Evolutionary conservation across 2,329 filamentous ascomycete genomes (phyloP).

Genomic region (Sporothrix phasma): DNA sequence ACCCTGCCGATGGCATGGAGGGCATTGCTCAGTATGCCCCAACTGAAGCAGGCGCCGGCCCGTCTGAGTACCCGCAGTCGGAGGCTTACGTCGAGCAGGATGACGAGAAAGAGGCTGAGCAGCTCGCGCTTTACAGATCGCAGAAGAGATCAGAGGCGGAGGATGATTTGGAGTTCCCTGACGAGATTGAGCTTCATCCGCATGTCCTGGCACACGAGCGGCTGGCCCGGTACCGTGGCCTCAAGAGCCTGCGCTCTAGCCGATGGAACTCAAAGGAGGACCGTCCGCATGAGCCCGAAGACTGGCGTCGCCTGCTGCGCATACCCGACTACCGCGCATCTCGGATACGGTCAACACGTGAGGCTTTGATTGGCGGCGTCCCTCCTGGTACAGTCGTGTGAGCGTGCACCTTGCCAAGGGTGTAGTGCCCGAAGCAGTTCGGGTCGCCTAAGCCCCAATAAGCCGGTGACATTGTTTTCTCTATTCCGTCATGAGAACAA

Average conservation of each 20-base stretch:
- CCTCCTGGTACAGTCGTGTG: constrained; percentile 73
- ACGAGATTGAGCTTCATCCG: constrained; percentile 91
- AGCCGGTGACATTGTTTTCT: constrained; percentile 69
- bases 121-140: constrained; percentile 71
- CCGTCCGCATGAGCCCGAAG: constrained; percentile 72
- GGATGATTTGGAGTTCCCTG: constrained; percentile 90
- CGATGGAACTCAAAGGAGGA: constrained; percentile 87
- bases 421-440: constrained; percentile 28
- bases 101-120: constrained; percentile 66
- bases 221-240: constrained; percentile 73
- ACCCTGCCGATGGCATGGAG: constrained; percentile 62
- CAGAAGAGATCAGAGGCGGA: constrained; percentile 74
- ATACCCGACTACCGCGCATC: constrained; percentile 84
- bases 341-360: constrained; percentile 63
- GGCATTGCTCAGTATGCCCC: constrained; percentile 55
- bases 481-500: constrained; percentile 93
- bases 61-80: constrained; percentile 86
- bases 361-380: constrained; percentile 83
- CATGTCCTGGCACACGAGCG: constrained; percentile 78
- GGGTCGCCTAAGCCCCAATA: constrained; percentile 40
- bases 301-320: constrained; percentile 78
- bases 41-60: constrained; percentile 56
- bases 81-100: constrained; percentile 84
- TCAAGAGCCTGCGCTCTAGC: constrained; percentile 85
- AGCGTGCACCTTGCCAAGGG: constrained; percentile 53